Base-by-base conservation (phyloP, 306 rosid species). In the Bauhinia variegata region DNA sequence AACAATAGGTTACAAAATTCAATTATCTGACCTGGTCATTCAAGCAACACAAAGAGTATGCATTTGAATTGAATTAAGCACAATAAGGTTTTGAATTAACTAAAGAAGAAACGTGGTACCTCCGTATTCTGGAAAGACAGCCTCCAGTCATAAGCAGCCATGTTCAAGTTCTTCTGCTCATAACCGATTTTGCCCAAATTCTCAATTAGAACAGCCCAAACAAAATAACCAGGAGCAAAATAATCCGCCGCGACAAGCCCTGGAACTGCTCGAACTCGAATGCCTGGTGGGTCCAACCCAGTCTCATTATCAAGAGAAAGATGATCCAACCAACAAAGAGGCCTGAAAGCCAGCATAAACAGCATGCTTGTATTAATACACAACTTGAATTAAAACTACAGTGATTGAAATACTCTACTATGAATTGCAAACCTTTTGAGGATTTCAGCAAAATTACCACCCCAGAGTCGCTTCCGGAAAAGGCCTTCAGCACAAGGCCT, bases 111-210 rank as follows among this genome's bases (percentile, higher is more conserved):
- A 23, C 23, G 67, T 0, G 51, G 57, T 64, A 88, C 97, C 95
- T 85, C 88, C 12, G 96, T 91, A 42, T 87, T 88, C 54, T 91
- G 91, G 78, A 88, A 91, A 28, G 92, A 89, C n/a, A 87, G 67
- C 67, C 96, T 83, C 97, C 97, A 91, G 53, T 91, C 96, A 80
- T 91, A 85, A 17, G 85, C 64, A 60, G 82, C 86, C 96, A 88
- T 87, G 48, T 86, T 61, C 80, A 91, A 66, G 67, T 85, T 88
- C 82, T 83, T 91, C 74, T 80, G 87, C 61, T 91, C 97, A 60
- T 91, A 91, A 19, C 97, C 96, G 80, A 91, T 71, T 82, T 75
- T 78, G 11, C 96, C 95, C 81, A 88, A 64, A 78, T 83, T 91
- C 63, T 85, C 86, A 10, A 91, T 83, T 32, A 88, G 82, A 73